A percentile compares a stretch with the other conserved stretches of the same genome.
Conservation (phyloP, 2,329 filamentous ascomycete genomes). For the Aspergillus ochraceus region DNA sequence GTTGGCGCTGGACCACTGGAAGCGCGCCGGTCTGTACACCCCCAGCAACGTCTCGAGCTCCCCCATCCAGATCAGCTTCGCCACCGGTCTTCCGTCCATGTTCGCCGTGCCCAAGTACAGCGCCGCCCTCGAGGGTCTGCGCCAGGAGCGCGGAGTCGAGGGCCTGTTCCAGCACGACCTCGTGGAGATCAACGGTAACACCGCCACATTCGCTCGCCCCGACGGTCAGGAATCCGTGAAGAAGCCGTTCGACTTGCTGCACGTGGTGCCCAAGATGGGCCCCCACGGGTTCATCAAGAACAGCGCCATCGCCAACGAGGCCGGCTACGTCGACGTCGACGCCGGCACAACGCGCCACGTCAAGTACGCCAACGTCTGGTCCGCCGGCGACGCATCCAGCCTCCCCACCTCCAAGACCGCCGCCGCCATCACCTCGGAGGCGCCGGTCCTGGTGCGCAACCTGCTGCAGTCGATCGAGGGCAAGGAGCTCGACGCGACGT, state of each 20-base stretch:
- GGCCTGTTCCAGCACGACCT: slow-evolving; percentile 61
- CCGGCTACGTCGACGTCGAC: slow-evolving; percentile 60
- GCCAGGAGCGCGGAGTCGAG: slow-evolving; percentile 57
- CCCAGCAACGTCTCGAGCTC: slow-evolving; percentile 40
- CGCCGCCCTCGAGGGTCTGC: slow-evolving; percentile 54
- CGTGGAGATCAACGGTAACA: slow-evolving; percentile 54
- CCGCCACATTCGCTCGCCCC: slow-evolving; percentile 51
- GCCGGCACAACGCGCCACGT: slow-evolving; percentile 54
- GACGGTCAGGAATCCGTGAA: slow-evolving; percentile 48
- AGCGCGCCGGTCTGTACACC: slow-evolving; percentile 53
- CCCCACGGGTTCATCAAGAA: slow-evolving; percentile 56
- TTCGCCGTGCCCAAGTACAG: slow-evolving; percentile 63
- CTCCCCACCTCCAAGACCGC: slow-evolving; percentile 60
- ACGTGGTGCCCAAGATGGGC: slow-evolving; percentile 61
- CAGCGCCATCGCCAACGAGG: slow-evolving; percentile 55
- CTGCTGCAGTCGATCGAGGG: slow-evolving; percentile 49
- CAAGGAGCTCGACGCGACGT: slow-evolving; percentile 44
- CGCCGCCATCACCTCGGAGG: slow-evolving; percentile 54
- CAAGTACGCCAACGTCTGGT: slow-evolving; percentile 60
- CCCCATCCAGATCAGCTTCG: slow-evolving; percentile 55
- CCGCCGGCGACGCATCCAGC: slow-evolving; percentile 59
- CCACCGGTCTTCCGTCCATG: slow-evolving; percentile 58
- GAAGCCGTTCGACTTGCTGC: slow-evolving; percentile 55
- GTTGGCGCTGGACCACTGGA: slow-evolving; percentile 62
- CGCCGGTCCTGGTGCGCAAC: slow-evolving; percentile 54